Conservation (phyloP, 1,284 basidiomycete species). For the Moniliophthora roreri region DNA sequence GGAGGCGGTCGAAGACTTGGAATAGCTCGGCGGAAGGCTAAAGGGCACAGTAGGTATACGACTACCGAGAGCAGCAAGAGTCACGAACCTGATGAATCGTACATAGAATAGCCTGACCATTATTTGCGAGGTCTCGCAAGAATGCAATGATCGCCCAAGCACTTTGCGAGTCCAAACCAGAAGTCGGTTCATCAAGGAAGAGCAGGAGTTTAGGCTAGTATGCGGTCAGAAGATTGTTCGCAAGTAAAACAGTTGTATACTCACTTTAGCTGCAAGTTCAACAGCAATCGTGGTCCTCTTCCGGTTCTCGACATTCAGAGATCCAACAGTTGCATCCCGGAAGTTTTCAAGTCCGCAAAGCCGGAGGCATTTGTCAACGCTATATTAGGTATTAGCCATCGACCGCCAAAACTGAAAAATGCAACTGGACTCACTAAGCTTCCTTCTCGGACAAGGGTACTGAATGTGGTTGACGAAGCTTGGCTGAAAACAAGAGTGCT, state of each 20-base stretch:
- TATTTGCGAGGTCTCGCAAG: conserved; percentile 78
- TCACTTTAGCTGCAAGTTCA: conserved; percentile 61
- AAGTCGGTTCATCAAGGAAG: conserved; percentile 74
- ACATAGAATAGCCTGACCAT: conserved; percentile 78
- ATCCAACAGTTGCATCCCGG: conserved; percentile 68
- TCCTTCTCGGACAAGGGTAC: conserved; percentile 74
- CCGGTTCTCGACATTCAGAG: conserved; percentile 64
- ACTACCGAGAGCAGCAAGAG: neutral
- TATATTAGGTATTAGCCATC: conserved; percentile 16
- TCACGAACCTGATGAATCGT: conserved; percentile 44
- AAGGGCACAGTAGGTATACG: conserved; percentile 36
- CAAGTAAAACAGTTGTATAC: neutral
- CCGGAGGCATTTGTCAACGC: conserved; percentile 68
- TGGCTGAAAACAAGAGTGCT: conserved; percentile 80
- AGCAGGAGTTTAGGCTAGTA: conserved; percentile 68
- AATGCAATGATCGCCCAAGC: conserved; percentile 87
- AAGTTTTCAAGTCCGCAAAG: conserved; percentile 67
- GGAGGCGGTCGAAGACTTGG: conserved; percentile 65
- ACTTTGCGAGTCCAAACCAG: conserved; percentile 85
- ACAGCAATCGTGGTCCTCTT: conserved; percentile 77
- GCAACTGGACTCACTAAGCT: conserved; percentile 39
- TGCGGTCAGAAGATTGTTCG: neutral
- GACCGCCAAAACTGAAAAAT: neutral
- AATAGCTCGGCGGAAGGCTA: conserved; percentile 77
- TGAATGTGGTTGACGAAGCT: conserved; percentile 71